Conservation (phyloP, 2,329 filamentous ascomycete genomes). For the Colletotrichum nymphaeae region DNA sequence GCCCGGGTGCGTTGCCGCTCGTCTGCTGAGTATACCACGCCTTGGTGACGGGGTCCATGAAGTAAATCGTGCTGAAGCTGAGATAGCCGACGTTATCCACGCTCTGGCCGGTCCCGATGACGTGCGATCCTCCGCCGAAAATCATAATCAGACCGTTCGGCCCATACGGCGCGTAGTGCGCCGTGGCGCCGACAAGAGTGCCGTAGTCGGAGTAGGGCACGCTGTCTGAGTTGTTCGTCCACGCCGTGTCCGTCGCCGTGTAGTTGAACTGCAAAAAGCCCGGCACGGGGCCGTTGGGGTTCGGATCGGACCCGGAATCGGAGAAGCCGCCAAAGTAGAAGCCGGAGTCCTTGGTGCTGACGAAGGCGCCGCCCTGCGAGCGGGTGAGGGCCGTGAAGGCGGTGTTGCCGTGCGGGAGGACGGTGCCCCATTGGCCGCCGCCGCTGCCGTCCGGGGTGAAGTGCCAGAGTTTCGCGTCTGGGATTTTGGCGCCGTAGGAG, state of each 20-base stretch:
- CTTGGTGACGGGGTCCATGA: constrained; percentile 35
- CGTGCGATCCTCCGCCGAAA: constrained; percentile 23
- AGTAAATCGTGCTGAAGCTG: constrained; percentile 27
- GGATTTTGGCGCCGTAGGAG: constrained; percentile 3
- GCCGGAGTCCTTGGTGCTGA: constrained; percentile 30
- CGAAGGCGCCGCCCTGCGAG: constrained; percentile 22
- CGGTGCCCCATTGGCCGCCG: constrained; percentile 34
- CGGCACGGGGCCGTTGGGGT: constrained; percentile 17
- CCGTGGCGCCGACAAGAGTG: constrained; percentile 17
- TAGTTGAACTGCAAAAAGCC: constrained; percentile 33
- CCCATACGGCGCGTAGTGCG: constrained; percentile 33
- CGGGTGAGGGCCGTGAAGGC: constrained; percentile 19
- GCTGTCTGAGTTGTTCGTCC: constrained; percentile 23
- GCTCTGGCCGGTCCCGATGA: background rate
- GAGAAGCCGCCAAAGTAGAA: constrained; percentile 35
- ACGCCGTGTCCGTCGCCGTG: constrained; percentile 19
- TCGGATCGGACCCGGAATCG: background rate
- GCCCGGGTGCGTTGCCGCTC: constrained; percentile 26
- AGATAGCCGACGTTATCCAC: constrained; percentile 18
- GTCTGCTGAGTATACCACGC: constrained; percentile 35
- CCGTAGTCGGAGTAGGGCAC: constrained; percentile 28
- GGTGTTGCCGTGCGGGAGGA: constrained; percentile 20
- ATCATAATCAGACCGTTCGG: constrained; percentile 34
- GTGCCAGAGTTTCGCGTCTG: constrained; percentile 28
- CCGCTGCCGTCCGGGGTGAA: constrained; percentile 31